phyloP scores from a whole-genome alignment of 164 flowering plant genomes.

The Brasenia schreberi region DNA sequence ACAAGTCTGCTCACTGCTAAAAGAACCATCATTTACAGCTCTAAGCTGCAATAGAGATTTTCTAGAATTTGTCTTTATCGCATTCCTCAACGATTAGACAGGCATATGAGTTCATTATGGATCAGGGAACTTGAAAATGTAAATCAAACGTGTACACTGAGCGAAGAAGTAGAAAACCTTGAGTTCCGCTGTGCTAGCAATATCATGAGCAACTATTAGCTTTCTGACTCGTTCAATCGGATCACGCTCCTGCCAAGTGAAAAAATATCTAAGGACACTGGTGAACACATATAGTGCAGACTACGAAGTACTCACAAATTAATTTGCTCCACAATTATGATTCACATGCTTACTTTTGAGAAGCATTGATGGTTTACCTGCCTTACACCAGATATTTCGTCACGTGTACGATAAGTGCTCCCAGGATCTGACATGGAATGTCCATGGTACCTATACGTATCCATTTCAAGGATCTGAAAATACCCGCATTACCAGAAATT shows the following conservation, averaged over 20 bases:
- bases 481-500: neutral
- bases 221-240: slow-evolving; percentile 87
- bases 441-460: slow-evolving; percentile 97
- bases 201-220: slow-evolving; percentile 58
- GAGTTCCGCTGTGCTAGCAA: slow-evolving; percentile 82
- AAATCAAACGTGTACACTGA: neutral
- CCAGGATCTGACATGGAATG: slow-evolving; percentile 99
- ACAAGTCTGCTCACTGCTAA: neutral
- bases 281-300: no score
- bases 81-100: no score
- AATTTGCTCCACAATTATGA: neutral
- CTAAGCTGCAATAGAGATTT: no score
- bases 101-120: neutral
- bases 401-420: slow-evolving; percentile 88
- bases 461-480: slow-evolving; percentile 96
- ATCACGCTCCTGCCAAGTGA: slow-evolving; percentile 7
- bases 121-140: neutral
- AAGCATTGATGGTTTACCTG: slow-evolving; percentile 13
- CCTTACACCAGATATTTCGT: slow-evolving; percentile 85
- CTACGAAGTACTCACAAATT: neutral
- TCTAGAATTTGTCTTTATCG: no score
- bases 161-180: slow-evolving; percentile 37
- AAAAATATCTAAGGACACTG: no score
- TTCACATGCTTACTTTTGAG: no score
- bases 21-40: neutral